Percentiles rank a stretch among this genome's conserved stretches.
These are phyloP conservation scores for Simplicillium sp. DNA, from an alignment of 2,329 filamentous ascomycete species.

Conservation along the genomic window DNA sequence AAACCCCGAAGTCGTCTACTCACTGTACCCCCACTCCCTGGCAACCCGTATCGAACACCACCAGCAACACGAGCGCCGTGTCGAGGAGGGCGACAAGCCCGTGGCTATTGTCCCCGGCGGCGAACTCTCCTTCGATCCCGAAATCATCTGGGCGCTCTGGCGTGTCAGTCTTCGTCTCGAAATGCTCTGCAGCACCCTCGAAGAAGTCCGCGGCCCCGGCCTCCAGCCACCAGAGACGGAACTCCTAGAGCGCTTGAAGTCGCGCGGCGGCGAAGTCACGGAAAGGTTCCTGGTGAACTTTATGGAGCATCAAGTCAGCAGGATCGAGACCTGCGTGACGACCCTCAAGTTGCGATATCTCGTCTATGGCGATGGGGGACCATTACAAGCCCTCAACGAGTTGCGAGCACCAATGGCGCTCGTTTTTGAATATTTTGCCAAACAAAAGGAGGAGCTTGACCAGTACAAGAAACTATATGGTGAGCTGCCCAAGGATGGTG, in stretches of 20 bases:
- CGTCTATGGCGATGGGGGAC: slow-evolving; percentile 53
- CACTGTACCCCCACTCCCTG: slow-evolving; percentile 86
- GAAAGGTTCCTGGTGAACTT: slow-evolving; percentile 84
- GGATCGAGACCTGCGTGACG: slow-evolving; percentile 86
- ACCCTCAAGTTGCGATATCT: slow-evolving; percentile 73
- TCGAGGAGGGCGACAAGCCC: slow-evolving; percentile 41
- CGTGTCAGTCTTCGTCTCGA: slow-evolving; percentile 80
- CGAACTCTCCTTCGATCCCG: slow-evolving; percentile 67
- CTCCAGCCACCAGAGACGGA: slow-evolving; percentile 76
- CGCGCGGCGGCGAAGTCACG: slow-evolving; percentile 71
- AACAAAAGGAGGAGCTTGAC: slow-evolving; percentile 55
- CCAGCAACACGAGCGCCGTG: slow-evolving; percentile 34
- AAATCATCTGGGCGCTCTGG: slow-evolving; percentile 85
- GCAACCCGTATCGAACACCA: slow-evolving; percentile 71
- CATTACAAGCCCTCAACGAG: slow-evolving; percentile 54
- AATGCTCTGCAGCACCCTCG: slow-evolving; percentile 85
- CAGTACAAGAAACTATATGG: slow-evolving; percentile 48
- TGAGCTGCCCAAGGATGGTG: slow-evolving; percentile 19
- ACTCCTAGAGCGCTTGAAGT: slow-evolving; percentile 60
- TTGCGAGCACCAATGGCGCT: slow-evolving; percentile 70
- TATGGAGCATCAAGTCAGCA: slow-evolving; percentile 87
- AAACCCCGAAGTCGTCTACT: slow-evolving; percentile 91
- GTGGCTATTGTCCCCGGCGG: slow-evolving; percentile 54
- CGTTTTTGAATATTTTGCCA: slow-evolving; percentile 53
- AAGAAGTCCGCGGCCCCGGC: slow-evolving; percentile 52